Conservation (phyloP, 23 red algal genomes). For the Pyropia yezoensis region DNA sequence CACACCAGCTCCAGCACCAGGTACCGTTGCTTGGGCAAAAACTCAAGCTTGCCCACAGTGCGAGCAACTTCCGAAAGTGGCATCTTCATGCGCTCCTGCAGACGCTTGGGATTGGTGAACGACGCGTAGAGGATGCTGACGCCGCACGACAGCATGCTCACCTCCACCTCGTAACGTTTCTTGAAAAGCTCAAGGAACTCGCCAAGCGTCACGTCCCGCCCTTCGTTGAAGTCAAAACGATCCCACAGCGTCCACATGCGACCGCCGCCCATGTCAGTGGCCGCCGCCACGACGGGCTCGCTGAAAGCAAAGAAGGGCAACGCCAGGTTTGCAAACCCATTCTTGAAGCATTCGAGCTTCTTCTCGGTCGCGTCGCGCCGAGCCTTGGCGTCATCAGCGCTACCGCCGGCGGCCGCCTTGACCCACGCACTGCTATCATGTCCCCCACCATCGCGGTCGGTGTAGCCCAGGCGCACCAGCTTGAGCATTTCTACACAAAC, state of each 20-base stretch:
- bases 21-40: slow-evolving; percentile 63
- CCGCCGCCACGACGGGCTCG: slow-evolving; percentile 75
- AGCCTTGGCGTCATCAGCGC: slow-evolving; percentile 25
- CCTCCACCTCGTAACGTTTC: slow-evolving; percentile 59
- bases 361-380: slow-evolving; percentile 9
- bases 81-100: slow-evolving; percentile 72
- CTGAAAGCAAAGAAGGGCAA: slow-evolving; percentile 93
- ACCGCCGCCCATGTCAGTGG: slow-evolving; percentile 67
- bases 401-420: slow-evolving; percentile 14
- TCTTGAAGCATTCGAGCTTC: slow-evolving; percentile 80
- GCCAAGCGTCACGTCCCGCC: slow-evolving; percentile 70
- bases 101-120: slow-evolving; percentile 67
- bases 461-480: slow-evolving; percentile 69
- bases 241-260: slow-evolving; percentile 94
- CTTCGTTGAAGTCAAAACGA: slow-evolving; percentile 84
- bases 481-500: slow-evolving; percentile 93
- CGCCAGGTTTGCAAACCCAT: slow-evolving; percentile 94
- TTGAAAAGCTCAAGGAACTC: slow-evolving; percentile 87
- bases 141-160: slow-evolving; percentile 88
- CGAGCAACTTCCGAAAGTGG: slow-evolving; percentile 64
- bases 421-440: slow-evolving; percentile 39
- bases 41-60: slow-evolving; percentile 79
- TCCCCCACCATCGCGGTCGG: slow-evolving; percentile 25
- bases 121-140: slow-evolving; percentile 91
- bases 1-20: slow-evolving; percentile 89